phyloP scores from a whole-genome alignment of 1,284 basidiomycete genomes.

The Fomitopsis pinicola region DNA sequence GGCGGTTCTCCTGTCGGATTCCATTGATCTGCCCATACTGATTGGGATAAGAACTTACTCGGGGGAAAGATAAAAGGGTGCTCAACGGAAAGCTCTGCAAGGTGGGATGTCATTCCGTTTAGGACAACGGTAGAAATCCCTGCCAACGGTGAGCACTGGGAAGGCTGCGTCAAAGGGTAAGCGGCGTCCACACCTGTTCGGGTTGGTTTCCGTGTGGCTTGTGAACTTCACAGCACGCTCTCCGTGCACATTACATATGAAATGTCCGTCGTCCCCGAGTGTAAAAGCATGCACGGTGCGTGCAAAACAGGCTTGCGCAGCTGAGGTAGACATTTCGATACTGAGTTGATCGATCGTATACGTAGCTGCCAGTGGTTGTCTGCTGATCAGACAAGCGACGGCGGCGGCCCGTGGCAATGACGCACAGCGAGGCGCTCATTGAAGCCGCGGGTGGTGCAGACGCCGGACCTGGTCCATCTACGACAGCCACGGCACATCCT shows the following conservation, averaged over 20 bases:
- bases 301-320: background rate
- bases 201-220: slow-evolving; percentile 27
- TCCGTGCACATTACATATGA: slow-evolving; percentile 26
- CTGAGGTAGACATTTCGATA: background rate
- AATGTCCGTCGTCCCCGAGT: slow-evolving; percentile 20
- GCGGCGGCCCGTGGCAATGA: background rate
- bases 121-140: slow-evolving; percentile 31
- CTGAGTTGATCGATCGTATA: background rate
- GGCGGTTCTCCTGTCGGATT: background rate
- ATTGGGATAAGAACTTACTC: background rate
- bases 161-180: background rate
- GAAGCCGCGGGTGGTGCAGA: too few relatives aligned
- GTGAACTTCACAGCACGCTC: slow-evolving; percentile 19
- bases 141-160: slow-evolving; percentile 8
- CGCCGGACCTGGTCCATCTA: too few relatives aligned
- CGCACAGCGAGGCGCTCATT: background rate
- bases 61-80: background rate
- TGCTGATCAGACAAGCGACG: background rate
- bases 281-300: slow-evolving; percentile 17
- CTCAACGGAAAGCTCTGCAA: slow-evolving; percentile 36
- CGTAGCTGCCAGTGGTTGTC: too few relatives aligned
- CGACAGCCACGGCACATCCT: too few relatives aligned
- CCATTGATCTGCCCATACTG: slow-evolving; percentile 36
- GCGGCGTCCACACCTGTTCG: slow-evolving; percentile 24
- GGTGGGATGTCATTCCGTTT: slow-evolving; percentile 12